Base-by-base conservation (phyloP, 108 stramenopile genomes). In the Seminavis robusta region DNA sequence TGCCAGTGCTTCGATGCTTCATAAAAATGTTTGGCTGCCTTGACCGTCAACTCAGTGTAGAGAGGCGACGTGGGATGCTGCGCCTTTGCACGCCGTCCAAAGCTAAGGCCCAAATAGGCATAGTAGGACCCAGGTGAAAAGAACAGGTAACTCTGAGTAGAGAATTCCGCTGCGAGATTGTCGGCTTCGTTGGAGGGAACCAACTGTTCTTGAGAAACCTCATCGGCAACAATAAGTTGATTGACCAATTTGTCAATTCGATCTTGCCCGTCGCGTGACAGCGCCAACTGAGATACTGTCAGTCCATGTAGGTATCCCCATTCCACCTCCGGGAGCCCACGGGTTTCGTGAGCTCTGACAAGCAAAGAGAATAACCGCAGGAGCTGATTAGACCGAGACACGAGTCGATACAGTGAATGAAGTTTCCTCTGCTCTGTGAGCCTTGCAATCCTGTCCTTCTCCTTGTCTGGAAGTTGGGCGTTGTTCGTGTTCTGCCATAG, bases 231-330 rank as follows among this genome's bases (percentile, higher is more conserved):
- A n/a, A 90, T 72, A 32, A 89, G 76, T 10, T 56, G 52, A 57
- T 89, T 95, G 27, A 95, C 56, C 2, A 92, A 53, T 9, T 63
- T 52, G 69, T 92, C 88, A 24, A 95, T 53, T 1, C 88, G 63
- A 20, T 90, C 82, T 56, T 92, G 90, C 25, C 83, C 90, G 23
- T 80, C 84, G 19, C 55, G 40, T 29, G 59, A 69, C 55, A 78
- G 70, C 2, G 86, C 84, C 36, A 90, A 64, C 42, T 86, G 81
- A 37, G 70, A 59, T 29, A 83, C 63, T 15, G 86, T 79, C 39
- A 89, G 52, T 23, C 90, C 88, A 54, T 91, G 89, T 20, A 95
- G 61, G 19, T 81, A 69, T 36, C 90, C 94, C 88, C 88, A 95
- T 25, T 92, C 76, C 5, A 92, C 86, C 52, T 82, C 84, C 9